These are phyloP conservation scores for Circinella umbellata DNA, from an alignment of 371 early-diverging fungal genomes.

Conservation along the genomic window DNA sequence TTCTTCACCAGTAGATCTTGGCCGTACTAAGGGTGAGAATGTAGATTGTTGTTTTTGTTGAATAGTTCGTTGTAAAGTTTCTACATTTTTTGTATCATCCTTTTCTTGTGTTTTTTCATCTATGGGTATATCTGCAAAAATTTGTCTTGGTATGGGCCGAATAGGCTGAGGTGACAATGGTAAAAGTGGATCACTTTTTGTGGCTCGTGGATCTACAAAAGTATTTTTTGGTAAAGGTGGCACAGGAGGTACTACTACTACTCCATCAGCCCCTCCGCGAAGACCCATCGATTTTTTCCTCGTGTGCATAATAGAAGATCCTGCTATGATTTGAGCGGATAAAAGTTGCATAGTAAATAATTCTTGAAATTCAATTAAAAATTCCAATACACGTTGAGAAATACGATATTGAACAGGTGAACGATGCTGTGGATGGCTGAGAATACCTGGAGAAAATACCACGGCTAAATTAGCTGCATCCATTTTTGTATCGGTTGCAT, in stretches of 20 bases:
- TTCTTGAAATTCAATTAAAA: slow-evolving; percentile 57
- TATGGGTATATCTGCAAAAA: background rate
- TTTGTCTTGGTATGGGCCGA: background rate
- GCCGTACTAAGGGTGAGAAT: background rate
- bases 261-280: background rate
- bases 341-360: slow-evolving; percentile 33
- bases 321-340: background rate
- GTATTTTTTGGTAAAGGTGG: background rate
- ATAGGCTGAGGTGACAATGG: slow-evolving; percentile 7
- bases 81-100: background rate
- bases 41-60: background rate
- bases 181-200: slow-evolving; percentile 10
- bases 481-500: slow-evolving; percentile 57
- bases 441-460: slow-evolving; percentile 67
- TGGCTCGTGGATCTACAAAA: slow-evolving; percentile 8
- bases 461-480: slow-evolving; percentile 61
- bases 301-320: background rate
- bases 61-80: background rate
- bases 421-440: slow-evolving; percentile 58
- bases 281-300: background rate
- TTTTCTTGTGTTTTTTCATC: slow-evolving; percentile 8
- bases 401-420: slow-evolving; percentile 62
- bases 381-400: slow-evolving; percentile 61
- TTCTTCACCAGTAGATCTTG: background rate
- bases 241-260: slow-evolving; percentile 1